These are phyloP conservation scores for Pseudocercospora ulei DNA, from an alignment of 2,329 filamentous ascomycete species.

Conservation along the genomic window DNA sequence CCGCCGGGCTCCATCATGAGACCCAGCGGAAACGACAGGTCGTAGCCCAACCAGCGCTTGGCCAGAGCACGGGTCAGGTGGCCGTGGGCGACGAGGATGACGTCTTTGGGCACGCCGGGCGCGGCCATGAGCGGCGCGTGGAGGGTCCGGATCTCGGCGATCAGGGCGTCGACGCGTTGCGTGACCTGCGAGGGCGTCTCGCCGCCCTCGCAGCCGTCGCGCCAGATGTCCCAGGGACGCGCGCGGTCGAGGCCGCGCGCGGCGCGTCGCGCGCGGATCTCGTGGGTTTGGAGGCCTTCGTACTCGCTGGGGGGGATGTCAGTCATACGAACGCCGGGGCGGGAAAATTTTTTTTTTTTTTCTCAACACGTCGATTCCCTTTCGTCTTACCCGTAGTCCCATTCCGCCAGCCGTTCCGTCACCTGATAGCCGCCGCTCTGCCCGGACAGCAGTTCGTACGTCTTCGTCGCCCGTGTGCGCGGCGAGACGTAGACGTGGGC, in stretches of 20 bases:
- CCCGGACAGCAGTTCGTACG: constrained; percentile 42
- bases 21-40: constrained; percentile 56
- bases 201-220: constrained; percentile 74
- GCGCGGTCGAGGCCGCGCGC: constrained; percentile 48
- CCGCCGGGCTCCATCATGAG: constrained; percentile 77
- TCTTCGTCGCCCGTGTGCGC: constrained; percentile 42
- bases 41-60: constrained; percentile 67
- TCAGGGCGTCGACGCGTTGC: constrained; percentile 60
- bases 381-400: constrained; percentile 61
- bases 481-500: constrained; percentile 46
- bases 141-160: constrained; percentile 59
- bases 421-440: constrained; percentile 39
- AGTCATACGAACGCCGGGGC: background rate
- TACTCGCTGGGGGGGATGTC: constrained; percentile 41
- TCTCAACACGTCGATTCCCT: background rate
- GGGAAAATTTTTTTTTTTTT: background rate
- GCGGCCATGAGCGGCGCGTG: constrained; percentile 41
- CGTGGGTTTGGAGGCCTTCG: constrained; percentile 63
- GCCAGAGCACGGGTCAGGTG: constrained; percentile 77
- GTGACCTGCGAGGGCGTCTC: constrained; percentile 65
- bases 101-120: constrained; percentile 47
- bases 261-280: constrained; percentile 55
- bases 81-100: constrained; percentile 73
- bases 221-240: constrained; percentile 74
- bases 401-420: constrained; percentile 64